phyloP scores from a whole-genome alignment of 2,329 filamentous ascomycete genomes.

The Elsinoe ampelina region DNA sequence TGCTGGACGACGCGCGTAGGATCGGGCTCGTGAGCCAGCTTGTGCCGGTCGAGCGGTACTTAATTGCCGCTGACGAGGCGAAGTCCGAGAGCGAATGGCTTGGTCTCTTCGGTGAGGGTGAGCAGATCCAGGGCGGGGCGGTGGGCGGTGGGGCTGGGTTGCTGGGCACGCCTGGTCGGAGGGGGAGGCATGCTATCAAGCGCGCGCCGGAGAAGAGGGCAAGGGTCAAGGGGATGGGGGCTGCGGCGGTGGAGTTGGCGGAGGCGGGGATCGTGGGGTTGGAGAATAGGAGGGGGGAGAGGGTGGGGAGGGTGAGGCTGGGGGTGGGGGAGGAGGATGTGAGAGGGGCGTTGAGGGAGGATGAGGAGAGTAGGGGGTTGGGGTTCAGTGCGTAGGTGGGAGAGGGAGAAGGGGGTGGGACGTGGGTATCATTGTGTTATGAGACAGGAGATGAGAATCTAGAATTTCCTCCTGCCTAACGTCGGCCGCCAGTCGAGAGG shows the following conservation, averaged over 20 bases:
- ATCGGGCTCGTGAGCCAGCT: slow-evolving; percentile 54
- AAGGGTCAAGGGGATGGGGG: slow-evolving; percentile 52
- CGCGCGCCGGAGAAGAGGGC: slow-evolving; percentile 30
- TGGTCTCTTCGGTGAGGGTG: not conserved
- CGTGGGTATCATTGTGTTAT: slow-evolving; percentile 11
- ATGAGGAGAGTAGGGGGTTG: slow-evolving; percentile 74
- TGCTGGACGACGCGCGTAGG: slow-evolving; percentile 73
- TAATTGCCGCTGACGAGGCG: slow-evolving; percentile 37
- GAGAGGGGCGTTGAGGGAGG: slow-evolving; percentile 75
- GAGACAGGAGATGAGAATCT: not conserved
- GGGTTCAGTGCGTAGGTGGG: slow-evolving; percentile 43
- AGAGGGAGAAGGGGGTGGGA: not conserved
- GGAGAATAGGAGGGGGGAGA: slow-evolving; percentile 67
- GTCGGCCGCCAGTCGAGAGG: slow-evolving; percentile 88
- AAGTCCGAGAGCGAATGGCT: slow-evolving; percentile 6
- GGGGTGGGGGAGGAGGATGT: slow-evolving; percentile 87
- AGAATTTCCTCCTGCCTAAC: slow-evolving; percentile 62
- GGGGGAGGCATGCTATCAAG: slow-evolving; percentile 24
- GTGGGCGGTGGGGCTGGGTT: slow-evolving; percentile 23
- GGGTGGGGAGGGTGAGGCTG: slow-evolving; percentile 77
- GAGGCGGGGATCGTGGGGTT: slow-evolving; percentile 82
- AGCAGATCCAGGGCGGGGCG: slow-evolving; percentile 19
- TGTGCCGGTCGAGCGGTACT: slow-evolving; percentile 51
- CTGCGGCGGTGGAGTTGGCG: slow-evolving; percentile 71
- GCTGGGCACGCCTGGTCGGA: slow-evolving; percentile 24